A percentile compares a stretch with the other conserved stretches of the same genome.
Evolutionary conservation across 1,139 yeast species (phyloP).

Genomic region (Lodderomyces metapsilosis): DNA sequence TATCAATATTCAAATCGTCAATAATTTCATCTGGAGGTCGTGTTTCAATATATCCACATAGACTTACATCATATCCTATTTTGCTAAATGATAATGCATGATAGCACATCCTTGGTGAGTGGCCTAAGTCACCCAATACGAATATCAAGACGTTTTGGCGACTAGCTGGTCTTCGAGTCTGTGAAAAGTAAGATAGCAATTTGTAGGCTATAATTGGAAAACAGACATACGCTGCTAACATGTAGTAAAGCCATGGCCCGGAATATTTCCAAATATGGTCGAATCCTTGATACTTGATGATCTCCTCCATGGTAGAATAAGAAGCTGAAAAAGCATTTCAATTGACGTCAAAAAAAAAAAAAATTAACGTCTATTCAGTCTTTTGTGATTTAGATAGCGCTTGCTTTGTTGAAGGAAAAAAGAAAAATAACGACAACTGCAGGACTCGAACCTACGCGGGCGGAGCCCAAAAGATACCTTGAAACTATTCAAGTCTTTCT

Average conservation of each 20-base stretch:
- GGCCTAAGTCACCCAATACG: conserved; percentile 92
- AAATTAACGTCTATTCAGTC: background rate
- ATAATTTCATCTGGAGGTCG: conserved; percentile 49
- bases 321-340: background rate
- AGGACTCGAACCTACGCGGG: conserved; percentile 9
- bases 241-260: conserved; percentile 41
- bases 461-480: conserved; percentile 8
- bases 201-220: conserved; percentile 38
- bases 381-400: no score
- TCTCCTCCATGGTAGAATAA: conserved; percentile 8
- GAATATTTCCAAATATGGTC: conserved; percentile 28
- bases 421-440: conserved; percentile 7
- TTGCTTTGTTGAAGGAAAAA: no score
- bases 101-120: conserved; percentile 92
- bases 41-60: conserved; percentile 81
- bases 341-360: background rate
- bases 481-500: conserved; percentile 7
- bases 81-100: conserved; percentile 81
- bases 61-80: conserved; percentile 68
- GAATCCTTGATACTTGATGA: conserved; percentile 24
- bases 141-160: conserved; percentile 57
- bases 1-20: conserved; percentile 52
- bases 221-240: conserved; percentile 33
- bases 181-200: conserved; percentile 29
- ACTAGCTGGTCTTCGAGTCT: conserved; percentile 17